Conservation (phyloP, 2,329 filamentous ascomycete genomes). For the Lasiodiplodia theobromae region DNA sequence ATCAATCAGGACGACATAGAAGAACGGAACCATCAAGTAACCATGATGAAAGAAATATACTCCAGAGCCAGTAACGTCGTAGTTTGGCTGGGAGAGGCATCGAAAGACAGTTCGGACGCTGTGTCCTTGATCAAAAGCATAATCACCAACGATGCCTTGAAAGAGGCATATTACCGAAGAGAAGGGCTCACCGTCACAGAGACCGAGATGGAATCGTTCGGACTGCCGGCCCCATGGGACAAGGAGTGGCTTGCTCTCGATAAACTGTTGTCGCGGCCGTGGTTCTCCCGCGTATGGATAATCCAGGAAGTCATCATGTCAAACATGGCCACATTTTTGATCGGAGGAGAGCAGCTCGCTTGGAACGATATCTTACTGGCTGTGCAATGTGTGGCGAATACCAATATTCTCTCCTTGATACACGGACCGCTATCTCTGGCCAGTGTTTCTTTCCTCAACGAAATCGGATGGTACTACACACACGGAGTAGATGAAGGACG, state of each 20-base stretch:
- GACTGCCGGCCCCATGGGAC: not conserved
- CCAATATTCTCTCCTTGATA: no score
- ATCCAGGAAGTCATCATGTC: conserved; percentile 33
- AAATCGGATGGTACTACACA: not conserved
- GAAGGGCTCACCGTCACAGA: not conserved
- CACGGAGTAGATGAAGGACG: not conserved
- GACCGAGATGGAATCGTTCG: not conserved
- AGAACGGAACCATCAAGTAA: conserved; percentile 37
- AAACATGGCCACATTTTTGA: conserved; percentile 23
- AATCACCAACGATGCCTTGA: not conserved
- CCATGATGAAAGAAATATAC: conserved; percentile 41
- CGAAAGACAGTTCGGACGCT: not conserved
- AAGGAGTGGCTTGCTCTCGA: not conserved
- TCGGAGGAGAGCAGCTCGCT: conserved; percentile 19
- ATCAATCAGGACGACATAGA: conserved; percentile 37
- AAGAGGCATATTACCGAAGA: not conserved
- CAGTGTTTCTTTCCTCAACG: not conserved
- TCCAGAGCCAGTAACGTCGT: conserved; percentile 34
- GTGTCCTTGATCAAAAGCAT: not conserved
- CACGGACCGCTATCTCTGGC: not conserved
- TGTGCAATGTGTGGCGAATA: not conserved
- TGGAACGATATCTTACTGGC: not conserved
- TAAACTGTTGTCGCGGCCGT: conserved; percentile 26
- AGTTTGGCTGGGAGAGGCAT: conserved; percentile 39
- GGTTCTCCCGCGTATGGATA: conserved; percentile 34